Conservation (phyloP, 139 green algal genomes). For the Pseudopediastrum boryanum region DNA sequence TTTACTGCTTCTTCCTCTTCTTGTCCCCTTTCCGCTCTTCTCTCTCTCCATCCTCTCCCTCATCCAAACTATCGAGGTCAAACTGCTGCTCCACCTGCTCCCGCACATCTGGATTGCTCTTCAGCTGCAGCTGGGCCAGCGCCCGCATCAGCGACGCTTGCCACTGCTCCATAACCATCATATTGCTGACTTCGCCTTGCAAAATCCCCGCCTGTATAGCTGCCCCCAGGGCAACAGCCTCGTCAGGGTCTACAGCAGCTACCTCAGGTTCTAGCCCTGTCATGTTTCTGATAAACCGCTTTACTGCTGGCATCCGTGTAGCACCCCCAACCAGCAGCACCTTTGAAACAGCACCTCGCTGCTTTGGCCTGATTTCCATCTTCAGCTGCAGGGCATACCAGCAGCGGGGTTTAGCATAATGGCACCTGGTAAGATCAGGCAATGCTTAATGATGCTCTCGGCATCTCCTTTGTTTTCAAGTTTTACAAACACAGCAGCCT, state of each 20-base stretch:
- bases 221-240: conserved; percentile 85
- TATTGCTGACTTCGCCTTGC: conserved; percentile 72
- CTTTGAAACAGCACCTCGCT: conserved; percentile 61
- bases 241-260: conserved; percentile 76
- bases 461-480: too few relatives aligned
- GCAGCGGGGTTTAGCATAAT: too few relatives aligned
- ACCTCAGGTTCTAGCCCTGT: conserved; percentile 69
- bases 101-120: conserved; percentile 28
- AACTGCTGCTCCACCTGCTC: conserved; percentile 35
- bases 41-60: too few relatives aligned
- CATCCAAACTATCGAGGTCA: too few relatives aligned
- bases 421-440: too few relatives aligned
- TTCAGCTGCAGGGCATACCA: conserved; percentile 44
- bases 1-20: too few relatives aligned
- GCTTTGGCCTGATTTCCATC: conserved; percentile 67
- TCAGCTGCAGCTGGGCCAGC: conserved; percentile 63
- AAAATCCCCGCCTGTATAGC: conserved; percentile 85
- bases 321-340: conserved; percentile 89
- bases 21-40: too few relatives aligned
- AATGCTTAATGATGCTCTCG: too few relatives aligned
- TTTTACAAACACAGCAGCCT: too few relatives aligned
- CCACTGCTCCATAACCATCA: conserved; percentile 86
- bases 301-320: conserved; percentile 84
- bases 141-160: conserved; percentile 83
- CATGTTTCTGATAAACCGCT: conserved; percentile 84